phyloP scores from a whole-genome alignment of 192 early-diverging fungal species.

The Entomortierella lignicola region DNA sequence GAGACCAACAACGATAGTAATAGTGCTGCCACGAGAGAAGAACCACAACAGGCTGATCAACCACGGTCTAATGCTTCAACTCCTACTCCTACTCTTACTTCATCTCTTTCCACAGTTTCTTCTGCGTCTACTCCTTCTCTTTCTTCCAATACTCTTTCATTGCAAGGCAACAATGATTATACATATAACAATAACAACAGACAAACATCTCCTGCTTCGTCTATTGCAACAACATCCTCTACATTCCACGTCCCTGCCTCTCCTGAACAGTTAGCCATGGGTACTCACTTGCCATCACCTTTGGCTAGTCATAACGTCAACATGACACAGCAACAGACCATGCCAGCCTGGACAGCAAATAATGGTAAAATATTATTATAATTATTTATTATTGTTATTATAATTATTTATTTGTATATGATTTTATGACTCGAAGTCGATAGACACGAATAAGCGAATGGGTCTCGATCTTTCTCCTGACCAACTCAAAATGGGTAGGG shows the following conservation, averaged over 20 bases:
- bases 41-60: slow-evolving; percentile 13
- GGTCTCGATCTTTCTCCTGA: not conserved
- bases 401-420: not conserved
- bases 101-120: slow-evolving; percentile 32
- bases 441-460: too few relatives aligned
- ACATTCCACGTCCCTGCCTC: slow-evolving; percentile 46
- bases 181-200: slow-evolving; percentile 20
- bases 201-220: slow-evolving; percentile 18
- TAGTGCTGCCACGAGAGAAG: slow-evolving; percentile 2
- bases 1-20: slow-evolving; percentile 6
- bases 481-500: not conserved
- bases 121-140: slow-evolving; percentile 47
- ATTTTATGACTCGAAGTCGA: too few relatives aligned
- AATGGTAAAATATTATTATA: slow-evolving; percentile 14
- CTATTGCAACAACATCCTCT: slow-evolving; percentile 7
- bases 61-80: slow-evolving; percentile 36
- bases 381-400: not conserved
- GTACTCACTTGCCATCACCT: not conserved
- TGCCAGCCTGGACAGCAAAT: slow-evolving; percentile 39
- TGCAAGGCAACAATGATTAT: slow-evolving; percentile 21
- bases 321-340: slow-evolving; percentile 24
- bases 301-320: slow-evolving; percentile 3
- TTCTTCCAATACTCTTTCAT: slow-evolving; percentile 18
- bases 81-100: slow-evolving; percentile 37
- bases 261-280: slow-evolving; percentile 34